phyloP scores from a whole-genome alignment of 1,284 basidiomycete species.

The Salmacisia buchloeana region DNA sequence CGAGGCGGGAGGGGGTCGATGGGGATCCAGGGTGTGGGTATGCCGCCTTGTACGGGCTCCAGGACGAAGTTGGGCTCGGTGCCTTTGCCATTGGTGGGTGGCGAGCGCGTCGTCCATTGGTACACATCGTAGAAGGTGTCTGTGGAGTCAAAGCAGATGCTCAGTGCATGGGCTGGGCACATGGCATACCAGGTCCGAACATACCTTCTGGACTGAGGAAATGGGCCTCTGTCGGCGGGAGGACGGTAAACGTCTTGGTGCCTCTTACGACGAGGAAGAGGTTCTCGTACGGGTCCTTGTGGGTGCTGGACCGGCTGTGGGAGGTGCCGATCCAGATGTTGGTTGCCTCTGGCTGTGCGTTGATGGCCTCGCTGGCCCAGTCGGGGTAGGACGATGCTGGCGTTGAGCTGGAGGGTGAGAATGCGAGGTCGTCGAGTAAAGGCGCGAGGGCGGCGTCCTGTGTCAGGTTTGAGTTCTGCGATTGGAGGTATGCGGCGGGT shows the following conservation, averaged over 20 bases:
- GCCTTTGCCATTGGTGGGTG: too few relatives aligned
- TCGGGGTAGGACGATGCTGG: neutral
- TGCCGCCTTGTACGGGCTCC: neutral
- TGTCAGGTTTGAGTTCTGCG: constrained; percentile 40
- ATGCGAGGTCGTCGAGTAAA: constrained; percentile 23
- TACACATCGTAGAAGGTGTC: constrained; percentile 11
- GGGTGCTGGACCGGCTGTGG: constrained; percentile 17
- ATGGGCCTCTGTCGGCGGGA: constrained; percentile 29
- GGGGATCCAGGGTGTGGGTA: constrained; percentile 38
- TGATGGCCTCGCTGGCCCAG: constrained; percentile 37
- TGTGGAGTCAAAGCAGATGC: neutral
- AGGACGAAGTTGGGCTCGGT: neutral
- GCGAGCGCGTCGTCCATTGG: constrained; percentile 7
- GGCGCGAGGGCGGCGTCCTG: constrained; percentile 31
- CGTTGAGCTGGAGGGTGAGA: neutral
- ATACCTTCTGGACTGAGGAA: constrained; percentile 29
- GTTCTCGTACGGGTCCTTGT: constrained; percentile 43
- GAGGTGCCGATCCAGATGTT: constrained; percentile 43
- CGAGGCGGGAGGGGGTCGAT: constrained; percentile 31
- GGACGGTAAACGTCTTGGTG: constrained; percentile 40
- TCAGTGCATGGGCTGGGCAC: neutral
- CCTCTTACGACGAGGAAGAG: constrained; percentile 39
- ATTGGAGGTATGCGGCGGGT: constrained; percentile 37
- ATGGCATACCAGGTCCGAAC: neutral
- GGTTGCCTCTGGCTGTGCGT: constrained; percentile 31